These are phyloP conservation scores for Xylaria sp. DNA, from an alignment of 2,329 filamentous ascomycete genomes.

Conservation along the genomic window DNA sequence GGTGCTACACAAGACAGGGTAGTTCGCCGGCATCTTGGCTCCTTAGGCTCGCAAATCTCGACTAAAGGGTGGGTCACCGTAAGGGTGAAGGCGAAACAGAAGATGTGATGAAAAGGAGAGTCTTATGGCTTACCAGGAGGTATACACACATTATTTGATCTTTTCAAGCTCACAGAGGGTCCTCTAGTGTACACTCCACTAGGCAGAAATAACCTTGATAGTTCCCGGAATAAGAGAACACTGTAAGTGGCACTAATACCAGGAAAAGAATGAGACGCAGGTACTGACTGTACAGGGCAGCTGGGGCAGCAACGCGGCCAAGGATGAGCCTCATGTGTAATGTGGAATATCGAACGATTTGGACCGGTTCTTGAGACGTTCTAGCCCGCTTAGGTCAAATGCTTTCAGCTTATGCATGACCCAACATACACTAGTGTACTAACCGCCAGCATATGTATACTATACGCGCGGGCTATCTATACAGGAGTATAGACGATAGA, in stretches of 20 bases:
- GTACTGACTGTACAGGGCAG: slow-evolving; percentile 17
- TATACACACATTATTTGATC: slow-evolving; percentile 6
- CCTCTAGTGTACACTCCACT: too few species aligned
- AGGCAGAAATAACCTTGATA: slow-evolving; percentile 1
- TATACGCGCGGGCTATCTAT: neutral
- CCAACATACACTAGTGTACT: slow-evolving; percentile 7
- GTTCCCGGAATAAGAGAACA: slow-evolving; percentile 15
- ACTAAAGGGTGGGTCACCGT: neutral
- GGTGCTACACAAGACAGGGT: slow-evolving; percentile 2
- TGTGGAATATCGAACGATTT: slow-evolving; percentile 25
- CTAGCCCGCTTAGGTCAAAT: slow-evolving; percentile 23
- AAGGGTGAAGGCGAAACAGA: slow-evolving; percentile 9
- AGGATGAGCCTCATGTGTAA: slow-evolving; percentile 32
- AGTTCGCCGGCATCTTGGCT: slow-evolving; percentile 1
- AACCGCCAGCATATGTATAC: neutral
- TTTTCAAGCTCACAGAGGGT: neutral
- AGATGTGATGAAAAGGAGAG: neutral
- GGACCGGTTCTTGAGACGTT: slow-evolving; percentile 15
- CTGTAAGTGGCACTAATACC: slow-evolving; percentile 13
- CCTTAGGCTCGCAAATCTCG: slow-evolving; percentile 3
- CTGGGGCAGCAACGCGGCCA: slow-evolving; percentile 19
- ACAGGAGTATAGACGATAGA: neutral
- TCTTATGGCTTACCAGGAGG: slow-evolving; percentile 9
- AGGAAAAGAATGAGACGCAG: slow-evolving; percentile 29
- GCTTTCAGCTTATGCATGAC: slow-evolving; percentile 18